Base-by-base conservation (phyloP, 2,329 filamentous ascomycete genomes). In the Pyrenochaeta sp. region DNA sequence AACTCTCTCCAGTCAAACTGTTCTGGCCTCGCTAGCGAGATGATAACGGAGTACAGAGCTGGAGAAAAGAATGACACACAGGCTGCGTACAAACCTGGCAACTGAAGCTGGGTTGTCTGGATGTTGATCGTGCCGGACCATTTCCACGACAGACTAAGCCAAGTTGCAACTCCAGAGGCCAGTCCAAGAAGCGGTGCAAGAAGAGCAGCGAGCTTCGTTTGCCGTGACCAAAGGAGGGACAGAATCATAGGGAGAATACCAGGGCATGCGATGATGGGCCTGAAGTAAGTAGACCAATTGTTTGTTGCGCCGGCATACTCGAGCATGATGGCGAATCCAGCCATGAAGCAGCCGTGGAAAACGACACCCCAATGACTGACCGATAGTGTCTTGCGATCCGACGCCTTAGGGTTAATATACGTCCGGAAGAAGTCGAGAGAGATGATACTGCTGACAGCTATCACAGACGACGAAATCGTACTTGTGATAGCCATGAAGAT, bases 341-440 rank as follows among this genome's bases (percentile, higher is more conserved):
- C 90, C 81, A 96, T 93, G 69, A 91, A 83, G 28, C 92, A 66
- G 0, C 90, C 89, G 69, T 92, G 96, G 9, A 87, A 80, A 37
- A 93, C 78, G 57, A 89, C 92, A 65, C 87, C 86, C 34, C 84
- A 79, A 76, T 96, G 91, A 32, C 86, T 91, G 77, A 92, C 89
- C 76, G 88, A 91, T 40, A 96, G 92, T 2, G 96, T 85, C 22
- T 85, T 85, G 71, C 86, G 88, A 24, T 92, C 92, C 50, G 84
- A 88, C 5, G 93, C 92, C 0, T 80, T 74, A 0, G 91, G 91
- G 61, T 94, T 90, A 79, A 96, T 85, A 75, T 96, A 96, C 0
- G 91, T 92, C 56, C 92, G 88, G 79, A 94, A 96, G 64, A 94
- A 84, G 71, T 96, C 92, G 74, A 94, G 95, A 0, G 92, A 94